Base-by-base conservation (phyloP, 768 basidiomycete genomes). In the Cyclocybe cylindracea region DNA sequence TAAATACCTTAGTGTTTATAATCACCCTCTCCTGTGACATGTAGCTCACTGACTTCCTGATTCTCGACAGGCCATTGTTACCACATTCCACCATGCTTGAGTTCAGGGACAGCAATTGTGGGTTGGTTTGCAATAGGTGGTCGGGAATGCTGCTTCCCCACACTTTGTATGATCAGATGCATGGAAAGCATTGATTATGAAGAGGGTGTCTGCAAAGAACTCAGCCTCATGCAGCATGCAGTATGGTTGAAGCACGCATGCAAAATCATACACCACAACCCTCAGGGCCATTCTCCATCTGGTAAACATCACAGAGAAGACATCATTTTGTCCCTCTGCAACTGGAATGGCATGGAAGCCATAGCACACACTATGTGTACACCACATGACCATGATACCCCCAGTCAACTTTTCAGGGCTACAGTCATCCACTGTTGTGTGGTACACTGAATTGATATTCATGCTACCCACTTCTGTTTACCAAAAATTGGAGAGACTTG, bases 261-360 rank as follows among this genome's bases (percentile, higher is more conserved):
- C 66, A 49, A 66, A 68, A 47, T 69, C 66, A 42, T 70, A 68
- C n/a, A 70, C 54, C 5, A 70, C 53, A 8, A 57, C 16, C 37
- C 60, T 54, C 1, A 69, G 68, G 1, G 66, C 55, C 10, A 37
- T 61, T 13, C 51, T 47, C 64, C 66, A 72, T 5, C 58, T 54
- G 2, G 70, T 73, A 8, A 69, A 50, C 2, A 73, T 53, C 1
- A 72, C 70, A 0, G 68, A 70, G 47, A 75, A 74, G 0, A 74
- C 70, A 53, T 73, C 68, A 43, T 74, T 73, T 0, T 65, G 50
- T 1, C 72, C 69, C 48, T 72, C 70, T 1, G 61, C 66, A 8
- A 37, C 32, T 0, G 67, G 72, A 13, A 70, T 71, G 44, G 59
- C 63, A n/a, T 69, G 65, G 47, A 69, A 69, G 0, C 70, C 66